Base-by-base conservation (phyloP, 1,284 basidiomycete genomes). In the Schizophyllum commune region DNA sequence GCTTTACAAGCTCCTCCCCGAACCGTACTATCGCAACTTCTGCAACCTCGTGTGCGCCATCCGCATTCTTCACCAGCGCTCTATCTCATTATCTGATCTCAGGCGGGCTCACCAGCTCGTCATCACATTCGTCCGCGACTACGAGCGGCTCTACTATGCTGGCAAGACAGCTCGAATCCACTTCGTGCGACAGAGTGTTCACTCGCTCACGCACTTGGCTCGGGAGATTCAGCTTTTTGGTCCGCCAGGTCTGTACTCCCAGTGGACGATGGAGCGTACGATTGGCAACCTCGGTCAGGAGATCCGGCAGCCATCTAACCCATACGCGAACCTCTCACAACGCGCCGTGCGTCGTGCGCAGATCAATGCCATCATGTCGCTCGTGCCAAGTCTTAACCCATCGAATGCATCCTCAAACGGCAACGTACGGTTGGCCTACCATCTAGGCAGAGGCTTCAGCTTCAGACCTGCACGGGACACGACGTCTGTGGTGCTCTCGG, bases 41-140 rank as follows among this genome's bases (percentile, higher is more conserved):
- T 77, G 74, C 68, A 70, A 72, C 21, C 67, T 75, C 4, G 72
- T 73, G 0, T 55, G 33, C 32, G 72, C 61, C 8, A 61, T 76
- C 6, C 67, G 66, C 0, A 63, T 72, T 8, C 58, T 74, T 9
- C 61, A 65, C 19, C 70, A 72, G 55, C 53, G 64, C 0, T 13
- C 22, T 0, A 68, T 74, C 17, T 6, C 15, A 55, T 7, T 61
- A 72, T 19, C 32, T 76, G 33, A 7, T 56, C 1, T 53, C 62
- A 5, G 67, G 68, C 1, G n/a, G n/a, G n/a, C n/a, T n/a, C 68
- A 75, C 52, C 34, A 20, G 8, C 59, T 61, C 5, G 58, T 74
- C 1, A 27, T 65, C 8, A 59, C 69, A 32, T 75, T 68, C 63
- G 63, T 68, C 5, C 52, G 65, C 2, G 73, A 74, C 22, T 76